Evolutionary conservation across 2,329 filamentous ascomycete species (phyloP).

Genomic region (Fusarium pseudoanthophilum): DNA sequence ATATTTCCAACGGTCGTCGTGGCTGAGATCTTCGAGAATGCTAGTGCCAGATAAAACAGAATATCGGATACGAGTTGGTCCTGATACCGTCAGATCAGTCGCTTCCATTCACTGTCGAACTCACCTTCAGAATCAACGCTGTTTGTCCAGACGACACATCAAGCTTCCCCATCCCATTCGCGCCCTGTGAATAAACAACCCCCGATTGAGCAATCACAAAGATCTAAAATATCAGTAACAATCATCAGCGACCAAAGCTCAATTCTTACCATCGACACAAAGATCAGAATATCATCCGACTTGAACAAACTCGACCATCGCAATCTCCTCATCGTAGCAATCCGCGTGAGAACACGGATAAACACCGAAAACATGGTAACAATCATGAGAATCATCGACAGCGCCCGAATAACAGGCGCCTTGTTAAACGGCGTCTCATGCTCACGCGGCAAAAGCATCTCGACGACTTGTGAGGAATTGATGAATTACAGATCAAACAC

Average conservation of each 20-base stretch:
- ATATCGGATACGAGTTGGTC: conserved; percentile 7
- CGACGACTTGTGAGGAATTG: neutral
- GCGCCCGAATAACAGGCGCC: conserved; percentile 7
- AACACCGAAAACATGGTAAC: neutral
- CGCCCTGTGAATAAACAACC: neutral
- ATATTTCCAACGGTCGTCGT: conserved; percentile 6
- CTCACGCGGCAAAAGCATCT: conserved; percentile 15
- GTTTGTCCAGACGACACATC: neutral
- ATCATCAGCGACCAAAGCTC: neutral
- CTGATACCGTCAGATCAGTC: neutral
- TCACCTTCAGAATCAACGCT: neutral
- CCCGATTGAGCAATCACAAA: conserved; percentile 2
- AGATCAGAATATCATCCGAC: conserved; percentile 2
- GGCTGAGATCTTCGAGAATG: conserved; percentile 2
- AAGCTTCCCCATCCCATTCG: conserved; percentile 1
- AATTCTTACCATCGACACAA: neutral
- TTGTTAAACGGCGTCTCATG: conserved; percentile 25
- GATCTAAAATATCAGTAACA: neutral
- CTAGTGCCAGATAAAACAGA: neutral
- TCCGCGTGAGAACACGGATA: conserved; percentile 3
- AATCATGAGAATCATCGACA: conserved; percentile 19
- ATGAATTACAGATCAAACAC: neutral
- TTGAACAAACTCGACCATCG: neutral
- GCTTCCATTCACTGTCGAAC: rapidly evolving
- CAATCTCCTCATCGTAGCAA: neutral